Evolutionary conservation across 73 alveolate genomes (phyloP), one percentile per base, ranked within the genome.

Genomic region (Blepharisma japonicum): DNA sequence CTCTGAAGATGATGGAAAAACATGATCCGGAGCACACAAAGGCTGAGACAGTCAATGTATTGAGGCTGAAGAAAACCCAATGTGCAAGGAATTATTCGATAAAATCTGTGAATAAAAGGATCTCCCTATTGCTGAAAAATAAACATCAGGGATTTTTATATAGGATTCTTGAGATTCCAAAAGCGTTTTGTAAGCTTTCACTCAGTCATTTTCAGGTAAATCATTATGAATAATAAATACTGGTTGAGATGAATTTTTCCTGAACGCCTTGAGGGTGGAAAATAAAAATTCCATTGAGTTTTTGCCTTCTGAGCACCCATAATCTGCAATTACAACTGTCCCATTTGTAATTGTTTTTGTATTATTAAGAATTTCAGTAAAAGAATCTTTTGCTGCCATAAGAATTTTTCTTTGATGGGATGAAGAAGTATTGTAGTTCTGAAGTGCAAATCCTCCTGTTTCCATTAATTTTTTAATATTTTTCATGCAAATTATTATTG

Each of bases 221-320:
- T 61, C 74, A 8, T n/a, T 61, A 39, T 61, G 74, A 4, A 25
- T 14, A 61, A 61, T 61, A n/a, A 25, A 20, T n/a, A 61, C 23
- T 18, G 74, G 48, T 4, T 18, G 14, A 1, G 39, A 20, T 18
- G 38, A 25, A 25, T 11, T 18, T 61, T 61, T 5, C 5, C 74
- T n/a, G 23, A 61, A 61, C 48, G 0, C 2, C 3, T n/a, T 20
- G 23, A 61, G 23, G 5, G 23, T 39, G 18, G 2, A n/a, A 61
- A 39, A 14, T 14, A 61, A 5, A 4, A 25, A 14, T 18, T 8
- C 23, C 50, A 61, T 61, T 61, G 74, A 61, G 23, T 61, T 61
- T 9, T 9, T 61, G 23, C 74, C 74, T 61, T 61, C 74, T 18
- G 74, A 61, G 46, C 74, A 61, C 23, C 74, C 74, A 61, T 61